Percentiles rank a stretch among this genome's conserved stretches.
Evolutionary conservation across 2,329 filamentous ascomycete species (phyloP).

Genomic region (Neophaeococcomyces aloes): DNA sequence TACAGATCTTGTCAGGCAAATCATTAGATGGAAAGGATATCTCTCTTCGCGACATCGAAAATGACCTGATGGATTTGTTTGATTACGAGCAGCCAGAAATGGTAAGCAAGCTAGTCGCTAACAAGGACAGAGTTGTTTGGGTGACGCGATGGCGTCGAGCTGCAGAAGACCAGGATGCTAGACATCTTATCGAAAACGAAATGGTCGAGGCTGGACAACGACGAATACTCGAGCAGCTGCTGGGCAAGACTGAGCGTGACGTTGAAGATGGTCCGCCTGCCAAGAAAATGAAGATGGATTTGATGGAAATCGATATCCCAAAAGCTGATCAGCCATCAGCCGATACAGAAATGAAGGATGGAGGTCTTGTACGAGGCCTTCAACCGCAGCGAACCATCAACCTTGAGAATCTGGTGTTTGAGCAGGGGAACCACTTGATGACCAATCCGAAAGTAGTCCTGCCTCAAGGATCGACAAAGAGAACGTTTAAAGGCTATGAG

Average conservation of each 20-base stretch:
- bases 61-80: conserved; percentile 95
- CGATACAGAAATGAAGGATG: conserved; percentile 49
- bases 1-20: conserved; percentile 70
- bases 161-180: conserved; percentile 63
- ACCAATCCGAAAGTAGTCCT: conserved; percentile 94
- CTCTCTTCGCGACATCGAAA: conserved; percentile 84
- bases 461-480: conserved; percentile 87
- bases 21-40: conserved; percentile 68
- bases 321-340: conserved; percentile 45
- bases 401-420: conserved; percentile 89
- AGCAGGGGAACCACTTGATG: conserved; percentile 98
- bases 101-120: conserved; percentile 80
- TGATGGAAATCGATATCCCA: conserved; percentile 79
- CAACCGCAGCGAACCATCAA: conserved; percentile 84
- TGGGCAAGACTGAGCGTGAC: conserved; percentile 53
- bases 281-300: conserved; percentile 70
- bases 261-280: conserved; percentile 49
- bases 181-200: conserved; percentile 70
- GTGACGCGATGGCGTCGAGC: conserved; percentile 76
- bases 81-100: conserved; percentile 94
- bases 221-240: conserved; percentile 77
- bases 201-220: conserved; percentile 83
- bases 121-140: conserved; percentile 92
- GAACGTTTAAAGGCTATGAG: conserved; percentile 95
- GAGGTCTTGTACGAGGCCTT: conserved; percentile 66